A percentile compares a stretch with the other conserved stretches of the same genome.
phyloP scores from a whole-genome alignment of 345 rosid species.

The Eucalyptus erythrocorys region DNA sequence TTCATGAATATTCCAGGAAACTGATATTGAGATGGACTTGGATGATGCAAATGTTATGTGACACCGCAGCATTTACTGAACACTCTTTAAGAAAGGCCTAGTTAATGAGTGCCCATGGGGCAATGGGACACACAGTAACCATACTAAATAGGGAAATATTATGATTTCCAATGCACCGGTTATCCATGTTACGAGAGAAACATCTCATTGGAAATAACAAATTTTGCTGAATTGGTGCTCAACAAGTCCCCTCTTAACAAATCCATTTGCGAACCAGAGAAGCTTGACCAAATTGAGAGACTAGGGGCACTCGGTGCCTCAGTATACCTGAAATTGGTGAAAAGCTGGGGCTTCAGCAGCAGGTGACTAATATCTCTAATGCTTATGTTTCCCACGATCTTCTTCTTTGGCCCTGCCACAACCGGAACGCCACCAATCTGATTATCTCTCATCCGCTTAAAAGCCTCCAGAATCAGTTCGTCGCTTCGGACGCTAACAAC shows the following conservation, averaged over 20 bases:
- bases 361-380: conserved; percentile 59
- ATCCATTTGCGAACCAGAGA: not conserved
- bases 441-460: conserved; percentile 63
- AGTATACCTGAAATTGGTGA: conserved; percentile 66
- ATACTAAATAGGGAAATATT: not conserved
- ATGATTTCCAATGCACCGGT: not conserved
- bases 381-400: conserved; percentile 38
- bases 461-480: conserved; percentile 73
- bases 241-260: not conserved
- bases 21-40: not conserved
- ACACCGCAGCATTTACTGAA: not conserved
- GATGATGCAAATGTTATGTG: not conserved
- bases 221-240: not conserved
- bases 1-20: not conserved
- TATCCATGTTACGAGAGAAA: not conserved
- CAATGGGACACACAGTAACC: not conserved
- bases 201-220: not conserved
- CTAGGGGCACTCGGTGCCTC: not conserved
- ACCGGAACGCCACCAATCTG: conserved; percentile 87
- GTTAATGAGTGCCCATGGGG: not conserved
- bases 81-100: not conserved
- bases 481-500: conserved; percentile 46
- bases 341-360: conserved; percentile 70
- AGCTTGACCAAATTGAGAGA: not conserved
- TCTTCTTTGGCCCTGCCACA: conserved; percentile 26